Evolutionary conservation across 768 basidiomycete species (phyloP).

Genomic region (Trametes coccinea): DNA sequence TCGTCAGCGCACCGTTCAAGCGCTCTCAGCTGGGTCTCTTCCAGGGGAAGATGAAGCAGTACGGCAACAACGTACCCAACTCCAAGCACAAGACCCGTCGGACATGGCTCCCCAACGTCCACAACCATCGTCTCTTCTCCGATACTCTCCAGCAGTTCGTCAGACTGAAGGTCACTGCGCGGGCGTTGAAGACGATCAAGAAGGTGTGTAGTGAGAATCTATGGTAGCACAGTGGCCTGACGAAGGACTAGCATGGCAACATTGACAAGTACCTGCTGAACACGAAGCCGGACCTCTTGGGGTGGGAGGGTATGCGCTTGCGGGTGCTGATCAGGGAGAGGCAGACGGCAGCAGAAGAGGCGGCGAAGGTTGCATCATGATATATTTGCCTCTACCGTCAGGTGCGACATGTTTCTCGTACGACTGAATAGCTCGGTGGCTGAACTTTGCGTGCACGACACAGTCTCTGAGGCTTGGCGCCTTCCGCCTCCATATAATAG

Average conservation of each 20-base stretch:
- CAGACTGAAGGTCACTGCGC: conserved; percentile 69
- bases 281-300: conserved; percentile 39
- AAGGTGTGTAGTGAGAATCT: conserved; percentile 50
- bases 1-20: conserved; percentile 72
- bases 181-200: conserved; percentile 79
- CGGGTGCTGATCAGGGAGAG: conserved; percentile 38
- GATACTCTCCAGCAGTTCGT: conserved; percentile 60
- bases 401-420: background rate
- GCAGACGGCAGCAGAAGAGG: conserved; percentile 5
- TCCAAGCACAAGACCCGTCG: conserved; percentile 87
- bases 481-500: background rate
- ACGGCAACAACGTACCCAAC: conserved; percentile 88
- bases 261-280: conserved; percentile 46
- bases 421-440: conserved; percentile 1
- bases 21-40: conserved; percentile 80
- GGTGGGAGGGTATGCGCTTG: conserved; percentile 45
- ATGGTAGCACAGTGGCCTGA: background rate
- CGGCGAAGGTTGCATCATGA: conserved; percentile 3
- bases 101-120: conserved; percentile 87
- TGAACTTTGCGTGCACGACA: conserved; percentile 1
- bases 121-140: conserved; percentile 71
- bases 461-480: background rate
- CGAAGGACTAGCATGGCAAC: conserved; percentile 29
- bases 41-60: conserved; percentile 76
- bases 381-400: background rate